Evolutionary conservation across 495 filamentous ascomycete species (phyloP), one percentile per base, ranked within the genome.

Genomic region (Thermothielavioides terrestris): DNA sequence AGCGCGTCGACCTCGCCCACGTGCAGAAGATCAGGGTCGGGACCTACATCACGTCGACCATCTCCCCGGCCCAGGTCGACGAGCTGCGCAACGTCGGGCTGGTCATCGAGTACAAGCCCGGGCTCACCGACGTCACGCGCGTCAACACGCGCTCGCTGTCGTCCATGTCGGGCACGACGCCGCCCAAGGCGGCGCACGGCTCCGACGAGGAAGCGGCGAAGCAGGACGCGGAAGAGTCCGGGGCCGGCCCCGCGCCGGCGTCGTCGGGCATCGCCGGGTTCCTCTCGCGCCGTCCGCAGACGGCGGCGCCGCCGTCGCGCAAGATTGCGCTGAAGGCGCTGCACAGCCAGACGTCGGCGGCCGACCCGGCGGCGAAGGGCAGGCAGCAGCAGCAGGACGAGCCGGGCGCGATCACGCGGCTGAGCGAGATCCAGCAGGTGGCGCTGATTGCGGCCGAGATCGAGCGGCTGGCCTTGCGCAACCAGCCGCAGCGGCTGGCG

Each of bases 91-190:
- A 96, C 50, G 80, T 94, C 8, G 92, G 92, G 2, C 70, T 96
- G 28, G 75, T 94, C 1, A 64, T 98, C 9, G 76, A 79, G 39
- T 96, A 92, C 66, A 71, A 77, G 31, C 80, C 82, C 8, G 80
- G 81, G 8, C 74, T 76, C 8, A 71, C 72, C 22, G 82, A 88
- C 50, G 64, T 90, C 21, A 76, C 81, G 21, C 73, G 89, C 17
- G 79, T 89, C 28, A 96, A 98, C 59, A 95, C 91, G 1, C 74
- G 91, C 9, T 87, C 85, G 11, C 63, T 97, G 15, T 83, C 82
- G 17, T 88, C 76, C 44, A 71, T 71, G 34, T 66, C 70, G 23
- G 56, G 55, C 15, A 49, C 59, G n/a, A n/a, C n/a, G n/a, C n/a
- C n/a, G 17, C 54, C 66, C 23, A 58, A 56, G 32, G 23, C n/a